A percentile compares a stretch with the other conserved stretches of the same genome.
These are phyloP conservation scores for Aspergillaceae sp. DNA, from an alignment of 2,329 filamentous ascomycete genomes.

Conservation along the genomic window DNA sequence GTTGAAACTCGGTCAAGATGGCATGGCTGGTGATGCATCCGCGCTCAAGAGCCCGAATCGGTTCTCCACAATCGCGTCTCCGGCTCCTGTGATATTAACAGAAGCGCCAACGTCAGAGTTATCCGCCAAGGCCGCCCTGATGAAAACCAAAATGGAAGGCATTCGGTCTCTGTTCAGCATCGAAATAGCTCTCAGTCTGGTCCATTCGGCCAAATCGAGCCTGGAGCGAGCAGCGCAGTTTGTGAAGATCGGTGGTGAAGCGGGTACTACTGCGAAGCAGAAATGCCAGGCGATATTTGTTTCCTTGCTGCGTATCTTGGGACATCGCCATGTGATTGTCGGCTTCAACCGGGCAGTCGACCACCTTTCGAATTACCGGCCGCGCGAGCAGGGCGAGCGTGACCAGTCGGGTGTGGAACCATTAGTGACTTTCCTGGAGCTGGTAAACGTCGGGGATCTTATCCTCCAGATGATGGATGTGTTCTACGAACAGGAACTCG, in stretches of 20 bases:
- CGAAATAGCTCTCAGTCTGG: constrained; percentile 81
- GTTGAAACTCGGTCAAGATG: constrained; percentile 17
- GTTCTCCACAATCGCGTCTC: constrained; percentile 30
- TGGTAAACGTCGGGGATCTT: constrained; percentile 94
- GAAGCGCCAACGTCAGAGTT: constrained; percentile 83
- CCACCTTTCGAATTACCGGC: constrained; percentile 85
- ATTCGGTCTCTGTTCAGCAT: constrained; percentile 95
- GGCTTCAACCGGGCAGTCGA: constrained; percentile 89
- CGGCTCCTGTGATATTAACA: constrained; percentile 32
- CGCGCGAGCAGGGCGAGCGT: constrained; percentile 59
- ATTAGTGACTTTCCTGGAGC: constrained; percentile 87
- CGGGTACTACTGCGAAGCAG: constrained; percentile 72
- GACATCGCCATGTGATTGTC: constrained; percentile 76
- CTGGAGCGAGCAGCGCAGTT: constrained; percentile 80
- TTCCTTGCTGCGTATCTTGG: constrained; percentile 70
- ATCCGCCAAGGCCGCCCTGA: constrained; percentile 93
- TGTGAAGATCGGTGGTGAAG: constrained; percentile 67
- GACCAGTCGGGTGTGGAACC: constrained; percentile 71
- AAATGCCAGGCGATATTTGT: constrained; percentile 90
- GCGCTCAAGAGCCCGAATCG: constrained; percentile 24
- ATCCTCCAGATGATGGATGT: constrained; percentile 99
- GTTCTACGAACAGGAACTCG: constrained; percentile 93
- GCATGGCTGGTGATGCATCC: constrained; percentile 10
- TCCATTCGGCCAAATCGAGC: constrained; percentile 79
- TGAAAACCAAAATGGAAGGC: constrained; percentile 88